Evolutionary conservation across 306 rosid species (phyloP).

Genomic region (Quercus mongolica): DNA sequence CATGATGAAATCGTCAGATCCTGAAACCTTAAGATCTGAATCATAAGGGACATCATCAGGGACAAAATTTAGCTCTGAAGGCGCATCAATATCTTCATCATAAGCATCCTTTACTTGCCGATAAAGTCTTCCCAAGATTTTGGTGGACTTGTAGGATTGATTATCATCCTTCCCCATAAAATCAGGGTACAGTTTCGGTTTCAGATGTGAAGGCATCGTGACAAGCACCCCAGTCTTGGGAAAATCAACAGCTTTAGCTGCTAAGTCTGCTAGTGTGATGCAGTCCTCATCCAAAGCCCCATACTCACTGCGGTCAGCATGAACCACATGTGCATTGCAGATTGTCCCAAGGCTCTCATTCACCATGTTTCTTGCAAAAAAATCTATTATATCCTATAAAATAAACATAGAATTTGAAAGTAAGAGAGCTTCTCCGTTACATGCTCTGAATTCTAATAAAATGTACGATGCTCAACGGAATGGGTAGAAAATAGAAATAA

Average conservation of each 20-base stretch:
- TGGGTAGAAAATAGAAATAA: too few species aligned
- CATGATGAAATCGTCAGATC: conserved; percentile 51
- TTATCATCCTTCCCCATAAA: conserved; percentile 75
- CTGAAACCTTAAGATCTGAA: conserved; percentile 50
- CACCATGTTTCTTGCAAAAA: conserved; percentile 68
- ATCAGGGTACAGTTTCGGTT: conserved; percentile 85
- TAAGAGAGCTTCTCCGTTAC: background rate
- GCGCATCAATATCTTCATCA: conserved; percentile 37
- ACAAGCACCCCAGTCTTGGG: conserved; percentile 80
- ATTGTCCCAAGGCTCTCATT: conserved; percentile 72
- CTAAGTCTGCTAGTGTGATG: conserved; percentile 65
- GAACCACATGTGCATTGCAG: conserved; percentile 95
- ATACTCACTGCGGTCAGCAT: conserved; percentile 65
- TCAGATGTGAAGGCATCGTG: conserved; percentile 54
- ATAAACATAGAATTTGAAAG: conserved; percentile 14
- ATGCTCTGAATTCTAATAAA: background rate
- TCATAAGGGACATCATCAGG: conserved; percentile 51
- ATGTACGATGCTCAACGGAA: too few species aligned
- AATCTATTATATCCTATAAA: conserved; percentile 60
- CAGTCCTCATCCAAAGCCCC: conserved; percentile 79
- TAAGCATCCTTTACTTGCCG: conserved; percentile 56
- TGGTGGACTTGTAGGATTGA: conserved; percentile 65
- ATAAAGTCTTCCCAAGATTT: conserved; percentile 79
- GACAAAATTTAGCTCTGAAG: conserved; percentile 26
- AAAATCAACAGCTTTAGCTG: conserved; percentile 88